A percentile compares a stretch with the other conserved stretches of the same genome.
Conservation (phyloP, 306 rosid species). For the Bauhinia variegata region DNA sequence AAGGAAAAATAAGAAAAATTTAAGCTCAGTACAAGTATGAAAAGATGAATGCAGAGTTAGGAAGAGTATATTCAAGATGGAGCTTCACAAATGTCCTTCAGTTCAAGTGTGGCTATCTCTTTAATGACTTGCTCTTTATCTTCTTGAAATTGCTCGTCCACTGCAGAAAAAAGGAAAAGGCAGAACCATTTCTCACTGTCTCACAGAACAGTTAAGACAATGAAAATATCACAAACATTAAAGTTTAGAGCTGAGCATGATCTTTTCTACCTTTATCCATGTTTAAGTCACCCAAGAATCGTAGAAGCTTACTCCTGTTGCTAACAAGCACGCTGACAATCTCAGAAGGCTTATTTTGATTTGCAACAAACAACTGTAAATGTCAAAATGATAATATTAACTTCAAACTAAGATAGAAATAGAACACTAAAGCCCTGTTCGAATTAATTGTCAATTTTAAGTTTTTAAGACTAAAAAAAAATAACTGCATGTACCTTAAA, state of each 20-base stretch:
- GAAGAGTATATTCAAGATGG: constrained; percentile 22
- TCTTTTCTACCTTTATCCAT: constrained; percentile 48
- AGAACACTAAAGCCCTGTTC: no score
- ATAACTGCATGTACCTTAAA: constrained; percentile 51
- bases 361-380: constrained; percentile 63
- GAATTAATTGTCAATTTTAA: no score
- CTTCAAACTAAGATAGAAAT: neutral
- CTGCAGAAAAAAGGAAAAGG: constrained; percentile 38
- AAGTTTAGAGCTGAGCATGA: no score
- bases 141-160: constrained; percentile 58
- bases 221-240: no score
- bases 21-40: no score
- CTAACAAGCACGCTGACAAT: constrained; percentile 50
- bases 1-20: neutral
- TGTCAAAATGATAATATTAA: constrained; percentile 5
- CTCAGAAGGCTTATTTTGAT: constrained; percentile 61
- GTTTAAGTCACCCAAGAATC: constrained; percentile 48
- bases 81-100: constrained; percentile 38
- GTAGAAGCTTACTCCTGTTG: constrained; percentile 62
- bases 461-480: neutral
- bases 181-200: neutral
- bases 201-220: neutral
- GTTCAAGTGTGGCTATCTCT: constrained; percentile 40
- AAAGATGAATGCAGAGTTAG: neutral
- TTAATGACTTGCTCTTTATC: constrained; percentile 54